Conservation (phyloP, 148 eudicot genomes). For the Gaultheria prostrata region DNA sequence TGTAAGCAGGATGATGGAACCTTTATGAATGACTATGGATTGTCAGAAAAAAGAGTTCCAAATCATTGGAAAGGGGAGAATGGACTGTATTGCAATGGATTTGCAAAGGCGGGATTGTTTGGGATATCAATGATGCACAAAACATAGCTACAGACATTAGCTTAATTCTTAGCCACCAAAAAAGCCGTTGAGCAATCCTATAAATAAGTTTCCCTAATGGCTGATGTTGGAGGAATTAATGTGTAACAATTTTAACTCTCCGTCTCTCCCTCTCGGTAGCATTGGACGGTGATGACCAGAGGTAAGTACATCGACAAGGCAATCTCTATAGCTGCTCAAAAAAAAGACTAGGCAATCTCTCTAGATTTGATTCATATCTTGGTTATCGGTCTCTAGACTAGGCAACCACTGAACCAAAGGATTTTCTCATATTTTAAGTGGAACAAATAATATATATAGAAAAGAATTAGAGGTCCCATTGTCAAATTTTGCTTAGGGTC, state of each 20-base stretch:
- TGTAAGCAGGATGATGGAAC: conserved; percentile 24
- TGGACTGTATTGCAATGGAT: conserved; percentile 37
- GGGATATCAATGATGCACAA: conserved; percentile 33
- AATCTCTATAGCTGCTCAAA: no score
- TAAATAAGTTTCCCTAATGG: background rate
- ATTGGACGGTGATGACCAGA: no score
- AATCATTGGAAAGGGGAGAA: conserved; percentile 37
- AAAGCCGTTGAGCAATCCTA: background rate
- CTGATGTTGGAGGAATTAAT: background rate
- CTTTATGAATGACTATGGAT: conserved; percentile 27
- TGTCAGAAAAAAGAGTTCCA: conserved; percentile 11
- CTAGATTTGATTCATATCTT: no score
- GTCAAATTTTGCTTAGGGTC: no score
- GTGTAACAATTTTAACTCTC: background rate
- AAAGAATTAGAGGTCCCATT: no score
- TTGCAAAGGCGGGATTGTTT: conserved; percentile 23
- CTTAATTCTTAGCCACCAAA: background rate
- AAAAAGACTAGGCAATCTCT: no score
- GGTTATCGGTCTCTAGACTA: no score
- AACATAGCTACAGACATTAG: conserved; percentile 25
- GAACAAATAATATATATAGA: no score
- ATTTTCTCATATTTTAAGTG: no score
- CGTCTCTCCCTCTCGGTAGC: no score
- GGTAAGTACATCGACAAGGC: no score
- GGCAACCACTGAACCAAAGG: no score